phyloP scores from a whole-genome alignment of 2,329 filamentous ascomycete genomes.

The Lomentospora prolificans region DNA sequence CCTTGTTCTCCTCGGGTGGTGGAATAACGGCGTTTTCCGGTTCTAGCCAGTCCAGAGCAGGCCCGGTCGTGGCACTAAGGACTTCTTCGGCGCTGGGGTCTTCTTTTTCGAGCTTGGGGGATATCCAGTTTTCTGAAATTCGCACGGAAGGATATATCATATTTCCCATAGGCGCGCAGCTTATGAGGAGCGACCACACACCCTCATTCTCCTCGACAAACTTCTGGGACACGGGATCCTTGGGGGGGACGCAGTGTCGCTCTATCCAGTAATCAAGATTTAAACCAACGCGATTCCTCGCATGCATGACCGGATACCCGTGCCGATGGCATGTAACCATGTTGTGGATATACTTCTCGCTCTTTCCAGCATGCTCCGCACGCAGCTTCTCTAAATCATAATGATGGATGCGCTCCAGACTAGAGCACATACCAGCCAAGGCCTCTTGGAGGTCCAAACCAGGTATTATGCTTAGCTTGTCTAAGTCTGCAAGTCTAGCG shows the following conservation, averaged over 20 bases:
- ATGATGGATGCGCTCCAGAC: conserved; percentile 57
- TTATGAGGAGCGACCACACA: conserved; percentile 59
- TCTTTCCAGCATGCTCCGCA: conserved; percentile 35
- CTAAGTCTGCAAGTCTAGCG: conserved; percentile 56
- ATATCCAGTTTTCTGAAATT: conserved; percentile 66
- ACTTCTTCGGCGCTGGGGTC: conserved; percentile 33
- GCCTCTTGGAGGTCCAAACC: conserved; percentile 70
- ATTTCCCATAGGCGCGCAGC: conserved; percentile 43
- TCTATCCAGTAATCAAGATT: conserved; percentile 72
- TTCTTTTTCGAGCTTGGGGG: conserved; percentile 52
- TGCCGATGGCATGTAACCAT: conserved; percentile 59
- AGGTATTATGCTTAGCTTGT: conserved; percentile 60
- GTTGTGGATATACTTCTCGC: conserved; percentile 40
- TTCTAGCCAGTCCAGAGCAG: conserved; percentile 61
- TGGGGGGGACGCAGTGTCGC: conserved; percentile 35
- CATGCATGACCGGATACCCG: conserved; percentile 63
- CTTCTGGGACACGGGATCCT: conserved; percentile 24
- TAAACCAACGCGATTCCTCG: conserved; percentile 55
- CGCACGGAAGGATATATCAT: conserved; percentile 51
- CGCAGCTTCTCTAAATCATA: conserved; percentile 56
- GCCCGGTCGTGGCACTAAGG: conserved; percentile 22
- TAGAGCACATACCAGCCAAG: conserved; percentile 61
- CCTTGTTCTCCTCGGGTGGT: conserved; percentile 24
- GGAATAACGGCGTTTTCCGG: conserved; percentile 55
- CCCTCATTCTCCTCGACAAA: conserved; percentile 32